phyloP scores from a whole-genome alignment of 805 yeast species.

The Yamadazyma laniorum region DNA sequence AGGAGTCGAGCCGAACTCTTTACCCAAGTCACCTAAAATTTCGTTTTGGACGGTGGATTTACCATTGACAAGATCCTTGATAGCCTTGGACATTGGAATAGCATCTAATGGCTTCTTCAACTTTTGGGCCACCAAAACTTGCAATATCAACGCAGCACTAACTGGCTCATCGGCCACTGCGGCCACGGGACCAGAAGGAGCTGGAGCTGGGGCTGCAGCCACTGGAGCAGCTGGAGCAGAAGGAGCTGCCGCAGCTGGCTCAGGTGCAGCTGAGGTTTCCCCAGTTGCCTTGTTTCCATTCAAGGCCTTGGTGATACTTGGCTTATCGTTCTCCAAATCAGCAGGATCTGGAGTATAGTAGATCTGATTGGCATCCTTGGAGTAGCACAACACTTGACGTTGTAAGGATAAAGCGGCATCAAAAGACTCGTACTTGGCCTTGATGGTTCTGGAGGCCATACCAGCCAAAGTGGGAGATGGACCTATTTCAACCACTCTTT shows the following conservation, averaged over 20 bases:
- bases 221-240: conserved; percentile 54
- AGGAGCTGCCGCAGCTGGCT: conserved; percentile 48
- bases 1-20: conserved; percentile 96
- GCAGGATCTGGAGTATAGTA: conserved; percentile 88
- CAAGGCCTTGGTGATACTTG: conserved; percentile 14
- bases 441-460: conserved; percentile 95
- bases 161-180: conserved; percentile 88
- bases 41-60: conserved; percentile 98
- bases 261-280: conserved; percentile 22
- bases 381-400: conserved; percentile 92
- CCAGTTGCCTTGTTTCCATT: conserved; percentile 31
- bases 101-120: conserved; percentile 87
- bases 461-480: conserved; percentile 99
- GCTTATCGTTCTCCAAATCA: conserved; percentile 32
- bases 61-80: conserved; percentile 97
- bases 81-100: conserved; percentile 85
- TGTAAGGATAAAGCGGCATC: conserved; percentile 94
- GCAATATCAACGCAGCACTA: conserved; percentile 76
- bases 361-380: conserved; percentile 94
- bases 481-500: conserved; percentile 96
- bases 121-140: conserved; percentile 91
- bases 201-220: conserved; percentile 57
- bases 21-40: conserved; percentile 96
- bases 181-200: conserved; percentile 76
- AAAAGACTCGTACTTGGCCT: conserved; percentile 93